These are phyloP conservation scores for Moelleriella libera DNA, from an alignment of 2,329 filamentous ascomycete genomes.

Conservation along the genomic window DNA sequence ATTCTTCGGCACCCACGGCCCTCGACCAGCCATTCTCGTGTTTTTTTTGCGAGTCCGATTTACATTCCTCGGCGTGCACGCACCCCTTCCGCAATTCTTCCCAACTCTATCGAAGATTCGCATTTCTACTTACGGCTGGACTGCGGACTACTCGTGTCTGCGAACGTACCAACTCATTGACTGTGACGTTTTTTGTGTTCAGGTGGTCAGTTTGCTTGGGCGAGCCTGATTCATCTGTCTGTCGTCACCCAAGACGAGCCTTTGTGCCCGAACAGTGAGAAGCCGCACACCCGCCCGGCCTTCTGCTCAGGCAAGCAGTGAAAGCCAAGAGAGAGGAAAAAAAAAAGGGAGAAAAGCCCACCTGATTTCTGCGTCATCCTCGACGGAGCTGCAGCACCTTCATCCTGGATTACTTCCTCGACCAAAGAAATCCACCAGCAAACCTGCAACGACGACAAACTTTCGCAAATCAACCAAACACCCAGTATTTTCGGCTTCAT, in stretches of 20 bases:
- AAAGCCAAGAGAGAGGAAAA: too few relatives aligned
- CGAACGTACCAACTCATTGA: not conserved
- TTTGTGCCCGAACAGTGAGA: not conserved
- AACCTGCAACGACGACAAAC: not conserved
- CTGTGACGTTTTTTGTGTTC: not conserved
- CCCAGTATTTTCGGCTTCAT: not conserved
- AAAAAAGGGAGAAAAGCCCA: too few relatives aligned
- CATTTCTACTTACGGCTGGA: slow-evolving; percentile 6
- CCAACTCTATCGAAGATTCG: not conserved
- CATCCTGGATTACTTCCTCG: too few relatives aligned
- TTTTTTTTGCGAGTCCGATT: not conserved
- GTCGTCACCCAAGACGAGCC: not conserved
- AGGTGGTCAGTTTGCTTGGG: not conserved
- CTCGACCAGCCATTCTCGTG: not conserved
- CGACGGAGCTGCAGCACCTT: too few relatives aligned
- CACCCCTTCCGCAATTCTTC: not conserved
- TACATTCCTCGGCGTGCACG: not conserved
- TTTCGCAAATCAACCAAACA: not conserved
- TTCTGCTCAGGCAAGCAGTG: not conserved
- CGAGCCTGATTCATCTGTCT: not conserved
- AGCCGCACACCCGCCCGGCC: not conserved
- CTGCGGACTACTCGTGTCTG: not conserved
- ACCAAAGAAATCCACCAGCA: too few relatives aligned
- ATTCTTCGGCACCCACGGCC: not conserved
- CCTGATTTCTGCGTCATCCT: too few relatives aligned